Evolutionary conservation across 2,329 filamentous ascomycete species (phyloP).

Genomic region (Fusarium tuaranense): DNA sequence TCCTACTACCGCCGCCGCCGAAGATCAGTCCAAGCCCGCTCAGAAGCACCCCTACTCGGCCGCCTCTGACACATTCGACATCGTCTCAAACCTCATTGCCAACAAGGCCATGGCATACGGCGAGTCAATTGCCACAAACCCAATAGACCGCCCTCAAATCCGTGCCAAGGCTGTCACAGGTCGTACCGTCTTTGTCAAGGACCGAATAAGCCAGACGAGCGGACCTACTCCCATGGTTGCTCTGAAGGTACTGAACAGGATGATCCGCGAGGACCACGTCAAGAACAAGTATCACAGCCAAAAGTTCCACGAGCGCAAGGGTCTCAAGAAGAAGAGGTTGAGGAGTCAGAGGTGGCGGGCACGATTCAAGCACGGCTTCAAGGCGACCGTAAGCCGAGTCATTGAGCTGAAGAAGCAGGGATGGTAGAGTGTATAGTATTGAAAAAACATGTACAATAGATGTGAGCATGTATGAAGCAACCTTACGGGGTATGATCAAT

Average conservation of each 20-base stretch:
- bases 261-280: slow-evolving; percentile 67
- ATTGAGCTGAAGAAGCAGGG: slow-evolving; percentile 80
- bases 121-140: slow-evolving; percentile 30
- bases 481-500: background rate
- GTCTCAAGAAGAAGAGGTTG: slow-evolving; percentile 82
- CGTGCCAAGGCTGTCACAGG: slow-evolving; percentile 51
- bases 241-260: slow-evolving; percentile 55
- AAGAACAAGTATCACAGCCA: slow-evolving; percentile 67
- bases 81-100: slow-evolving; percentile 50
- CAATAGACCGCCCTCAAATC: slow-evolving; percentile 45
- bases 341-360: slow-evolving; percentile 75
- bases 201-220: slow-evolving; percentile 41
- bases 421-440: slow-evolving; percentile 67
- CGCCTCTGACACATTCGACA: slow-evolving; percentile 47
- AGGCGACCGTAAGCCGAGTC: slow-evolving; percentile 71
- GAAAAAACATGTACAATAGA: slow-evolving; percentile 44
- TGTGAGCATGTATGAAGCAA: slow-evolving; percentile 39
- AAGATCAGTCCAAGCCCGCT: slow-evolving; percentile 11
- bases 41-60: slow-evolving; percentile 43
- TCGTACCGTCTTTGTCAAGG: slow-evolving; percentile 54
- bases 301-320: slow-evolving; percentile 79
- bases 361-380: slow-evolving; percentile 78
- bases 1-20: background rate
- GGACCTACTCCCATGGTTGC: slow-evolving; percentile 58
- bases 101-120: slow-evolving; percentile 44